Evolutionary conservation across 169 alveolate genomes (phyloP).

Genomic region (Eimeria mitis): DNA sequence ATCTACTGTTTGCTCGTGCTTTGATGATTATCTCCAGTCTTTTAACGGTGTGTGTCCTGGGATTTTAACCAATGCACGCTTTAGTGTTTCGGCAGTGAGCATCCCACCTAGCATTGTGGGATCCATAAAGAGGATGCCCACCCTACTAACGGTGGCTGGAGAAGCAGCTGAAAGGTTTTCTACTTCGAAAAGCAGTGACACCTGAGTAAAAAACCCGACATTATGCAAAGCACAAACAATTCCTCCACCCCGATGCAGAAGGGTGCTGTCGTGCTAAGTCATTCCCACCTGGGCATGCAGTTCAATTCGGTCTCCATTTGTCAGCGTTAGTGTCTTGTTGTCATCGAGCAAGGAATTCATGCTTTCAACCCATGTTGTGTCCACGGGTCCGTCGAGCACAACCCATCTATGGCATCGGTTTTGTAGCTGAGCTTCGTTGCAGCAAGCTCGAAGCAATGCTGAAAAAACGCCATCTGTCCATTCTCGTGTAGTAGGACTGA

Average conservation of each 20-base stretch:
- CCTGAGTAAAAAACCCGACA: slow-evolving; percentile 84
- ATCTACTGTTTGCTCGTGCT: not conserved
- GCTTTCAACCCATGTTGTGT: slow-evolving; percentile 98
- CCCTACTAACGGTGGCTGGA: slow-evolving; percentile 98
- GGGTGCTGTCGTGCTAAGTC: not conserved
- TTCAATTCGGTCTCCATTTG: slow-evolving; percentile 96
- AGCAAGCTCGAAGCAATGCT: slow-evolving; percentile 90
- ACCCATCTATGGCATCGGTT: slow-evolving; percentile 93
- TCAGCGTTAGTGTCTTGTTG: slow-evolving; percentile 96
- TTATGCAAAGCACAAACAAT: slow-evolving; percentile 73
- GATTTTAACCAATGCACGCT: not conserved
- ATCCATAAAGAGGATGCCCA: slow-evolving; percentile 97
- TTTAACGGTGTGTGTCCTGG: not conserved
- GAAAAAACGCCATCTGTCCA: slow-evolving; percentile 97
- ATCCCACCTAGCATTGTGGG: slow-evolving; percentile 92
- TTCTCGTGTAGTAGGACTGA: slow-evolving; percentile 93
- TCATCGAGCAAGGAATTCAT: slow-evolving; percentile 97
- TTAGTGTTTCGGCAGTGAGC: slow-evolving; percentile 76
- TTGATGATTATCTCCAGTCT: too few species aligned
- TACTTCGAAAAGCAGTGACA: slow-evolving; percentile 97
- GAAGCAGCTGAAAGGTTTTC: slow-evolving; percentile 97
- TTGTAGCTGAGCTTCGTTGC: slow-evolving; percentile 83
- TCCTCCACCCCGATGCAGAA: not conserved
- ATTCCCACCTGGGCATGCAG: slow-evolving; percentile 90
- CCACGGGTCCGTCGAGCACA: slow-evolving; percentile 97